Percentiles rank a stretch among this genome's conserved stretches.
Conservation (phyloP, 139 green algal species). For the Bryopsis sp. region DNA sequence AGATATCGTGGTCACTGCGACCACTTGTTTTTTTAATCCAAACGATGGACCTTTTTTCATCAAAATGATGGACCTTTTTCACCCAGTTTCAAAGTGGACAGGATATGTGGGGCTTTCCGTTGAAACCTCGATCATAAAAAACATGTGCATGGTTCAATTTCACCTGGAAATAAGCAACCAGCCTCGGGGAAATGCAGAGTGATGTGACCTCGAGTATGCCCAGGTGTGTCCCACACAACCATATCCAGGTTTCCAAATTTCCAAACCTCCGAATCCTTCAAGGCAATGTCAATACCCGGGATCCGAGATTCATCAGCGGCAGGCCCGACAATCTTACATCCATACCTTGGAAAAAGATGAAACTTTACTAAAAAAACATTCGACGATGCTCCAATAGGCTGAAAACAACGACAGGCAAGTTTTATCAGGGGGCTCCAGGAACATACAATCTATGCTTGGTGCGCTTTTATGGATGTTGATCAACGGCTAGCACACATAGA, state of each 20-base stretch:
- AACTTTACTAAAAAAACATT: slow-evolving; percentile 11
- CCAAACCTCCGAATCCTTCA: slow-evolving; percentile 46
- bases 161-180: slow-evolving; percentile 62
- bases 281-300: slow-evolving; percentile 66
- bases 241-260: slow-evolving; percentile 35
- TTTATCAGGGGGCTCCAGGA: no score
- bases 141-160: no score
- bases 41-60: neutral
- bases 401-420: no score
- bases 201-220: slow-evolving; percentile 83
- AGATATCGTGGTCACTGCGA: no score
- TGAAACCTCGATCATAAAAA: no score
- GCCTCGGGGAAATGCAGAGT: slow-evolving; percentile 56
- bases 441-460: no score
- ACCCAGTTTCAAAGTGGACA: no score
- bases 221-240: slow-evolving; percentile 71
- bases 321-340: slow-evolving; percentile 49
- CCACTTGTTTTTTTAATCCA: neutral
- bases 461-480: no score
- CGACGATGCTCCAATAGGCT: neutral
- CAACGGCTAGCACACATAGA: no score
- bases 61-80: no score
- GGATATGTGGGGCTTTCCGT: no score
- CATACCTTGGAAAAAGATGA: slow-evolving; percentile 22
- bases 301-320: slow-evolving; percentile 58